A percentile compares a stretch with the other conserved stretches of the same genome.
phyloP scores from a whole-genome alignment of 805 yeast genomes.

The Myxozyma neotropica region DNA sequence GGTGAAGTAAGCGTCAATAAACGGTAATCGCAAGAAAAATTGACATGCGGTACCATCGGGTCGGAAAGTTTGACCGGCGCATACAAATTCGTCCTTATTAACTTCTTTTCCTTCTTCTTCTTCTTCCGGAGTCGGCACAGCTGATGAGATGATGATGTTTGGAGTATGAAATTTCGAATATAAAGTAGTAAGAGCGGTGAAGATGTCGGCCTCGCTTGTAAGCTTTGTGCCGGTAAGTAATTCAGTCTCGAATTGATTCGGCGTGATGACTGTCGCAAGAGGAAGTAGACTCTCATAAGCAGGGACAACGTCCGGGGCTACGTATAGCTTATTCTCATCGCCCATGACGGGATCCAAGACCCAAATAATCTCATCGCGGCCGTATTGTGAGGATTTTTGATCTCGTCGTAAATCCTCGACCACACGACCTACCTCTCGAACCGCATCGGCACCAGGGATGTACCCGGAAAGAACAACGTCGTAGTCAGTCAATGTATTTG shows the following conservation, averaged over 20 bases:
- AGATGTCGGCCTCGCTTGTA: slow-evolving; percentile 7
- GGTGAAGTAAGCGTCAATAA: slow-evolving; percentile 79
- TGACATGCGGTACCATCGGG: slow-evolving; percentile 9
- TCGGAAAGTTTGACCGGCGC: slow-evolving; percentile 23
- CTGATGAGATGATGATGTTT: slow-evolving; percentile 69
- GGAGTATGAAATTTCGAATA: slow-evolving; percentile 49
- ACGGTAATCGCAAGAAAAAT: slow-evolving; percentile 44
- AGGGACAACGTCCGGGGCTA: slow-evolving; percentile 59
- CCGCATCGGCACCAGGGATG: slow-evolving; percentile 61
- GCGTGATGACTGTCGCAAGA: slow-evolving; percentile 66
- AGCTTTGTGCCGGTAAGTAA: slow-evolving; percentile 60
- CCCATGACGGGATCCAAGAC: slow-evolving; percentile 91
- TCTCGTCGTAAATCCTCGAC: slow-evolving; percentile 42
- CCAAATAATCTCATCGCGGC: slow-evolving; percentile 47
- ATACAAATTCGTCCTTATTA: slow-evolving; percentile 38
- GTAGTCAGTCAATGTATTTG: slow-evolving; percentile 52
- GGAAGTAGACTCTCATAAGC: slow-evolving; percentile 54
- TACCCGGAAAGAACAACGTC: slow-evolving; percentile 80
- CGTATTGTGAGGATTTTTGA: slow-evolving; percentile 31
- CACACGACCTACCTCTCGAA: slow-evolving; percentile 53
- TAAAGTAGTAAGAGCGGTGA: slow-evolving; percentile 13
- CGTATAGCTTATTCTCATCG: slow-evolving; percentile 83
- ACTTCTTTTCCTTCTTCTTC: not conserved
- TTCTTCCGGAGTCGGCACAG: slow-evolving; percentile 42
- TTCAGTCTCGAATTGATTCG: slow-evolving; percentile 89